Base-by-base conservation (phyloP, 23 red algal species). In the Gracilariopsis chorda region DNA sequence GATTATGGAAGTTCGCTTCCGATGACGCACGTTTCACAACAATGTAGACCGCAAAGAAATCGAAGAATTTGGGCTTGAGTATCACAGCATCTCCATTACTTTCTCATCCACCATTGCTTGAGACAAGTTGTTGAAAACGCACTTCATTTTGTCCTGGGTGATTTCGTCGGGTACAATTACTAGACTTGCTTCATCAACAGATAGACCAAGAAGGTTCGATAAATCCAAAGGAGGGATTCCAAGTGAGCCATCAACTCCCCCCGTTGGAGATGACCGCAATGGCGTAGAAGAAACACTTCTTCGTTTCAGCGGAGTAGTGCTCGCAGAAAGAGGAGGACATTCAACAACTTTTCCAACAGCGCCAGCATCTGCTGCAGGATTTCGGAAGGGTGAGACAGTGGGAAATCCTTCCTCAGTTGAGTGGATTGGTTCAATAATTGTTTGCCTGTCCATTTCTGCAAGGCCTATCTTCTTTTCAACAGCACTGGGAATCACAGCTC, bases 101-200 rank as follows among this genome's bases (percentile, higher is more conserved):
- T 98, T 98, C 32, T 61, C 86, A 39, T 92, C 96, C 83, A 98
- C 52, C 24, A 78, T 98, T 7, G 61, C 49, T 29, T 45, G n/a
- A 19, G 88, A 86, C 5, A 98, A 80, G 51, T 98, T 98, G 88
- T 98, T 98, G 43, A 98, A 94, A 57, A 98, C 94, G 77, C 95
- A 98, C 62, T 95, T 91, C 21, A 98, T 83, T 76, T 96, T 95
- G 43, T 98, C 96, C 63, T 98, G 90, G 7, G 69, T 67, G 14
- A 55, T 88, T 49, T 92, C 93, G 19, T 93, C 87, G 25, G 96
- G 96, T 25, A 87, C 80, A 14, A 60, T 34, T 51, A 88, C 63
- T 29, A 58, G 63, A 20, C 39, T 88, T 1, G 84, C 84, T 63
- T 88, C 84, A 16, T 88, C 84, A 55, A n/a, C 12, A 17, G 84